phyloP scores from a whole-genome alignment of 345 rosid species.

The Brassica rapa region DNA sequence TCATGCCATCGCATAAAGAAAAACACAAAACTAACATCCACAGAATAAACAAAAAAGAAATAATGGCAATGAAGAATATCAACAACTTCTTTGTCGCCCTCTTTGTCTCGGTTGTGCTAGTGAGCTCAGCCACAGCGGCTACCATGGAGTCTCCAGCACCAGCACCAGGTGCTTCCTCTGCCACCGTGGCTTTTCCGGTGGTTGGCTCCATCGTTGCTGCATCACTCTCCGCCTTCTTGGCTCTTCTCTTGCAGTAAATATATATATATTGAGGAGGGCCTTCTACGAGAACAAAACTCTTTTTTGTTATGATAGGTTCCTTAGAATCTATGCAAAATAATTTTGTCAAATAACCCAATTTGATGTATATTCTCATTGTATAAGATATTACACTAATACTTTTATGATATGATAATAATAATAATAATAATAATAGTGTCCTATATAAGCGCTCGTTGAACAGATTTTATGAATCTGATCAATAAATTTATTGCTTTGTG shows the following conservation, averaged over 20 bases:
- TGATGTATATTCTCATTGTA: conserved; percentile 33
- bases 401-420: conserved; percentile 9
- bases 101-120: conserved; percentile 52
- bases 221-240: conserved; percentile 38
- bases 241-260: conserved; percentile 39
- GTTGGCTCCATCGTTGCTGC: conserved; percentile 53
- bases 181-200: conserved; percentile 42
- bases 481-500: conserved; percentile 1
- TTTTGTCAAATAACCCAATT: conserved; percentile 28
- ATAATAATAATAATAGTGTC: conserved; percentile 16
- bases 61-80: conserved; percentile 62
- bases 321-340: conserved; percentile 13
- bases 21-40: neutral
- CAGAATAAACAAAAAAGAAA: neutral
- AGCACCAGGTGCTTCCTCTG: conserved; percentile 40
- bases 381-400: conserved; percentile 30
- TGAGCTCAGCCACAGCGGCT: conserved; percentile 53
- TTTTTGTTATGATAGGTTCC: conserved; percentile 25
- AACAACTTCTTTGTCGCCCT: conserved; percentile 47
- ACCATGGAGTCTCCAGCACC: conserved; percentile 48
- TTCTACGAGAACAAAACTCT: conserved; percentile 21
- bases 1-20: conserved; percentile 13
- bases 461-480: neutral
- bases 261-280: neutral
- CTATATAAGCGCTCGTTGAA: neutral